Evolutionary conservation across 768 basidiomycete genomes (phyloP).

Genomic region (Wakefieldia striispora): DNA sequence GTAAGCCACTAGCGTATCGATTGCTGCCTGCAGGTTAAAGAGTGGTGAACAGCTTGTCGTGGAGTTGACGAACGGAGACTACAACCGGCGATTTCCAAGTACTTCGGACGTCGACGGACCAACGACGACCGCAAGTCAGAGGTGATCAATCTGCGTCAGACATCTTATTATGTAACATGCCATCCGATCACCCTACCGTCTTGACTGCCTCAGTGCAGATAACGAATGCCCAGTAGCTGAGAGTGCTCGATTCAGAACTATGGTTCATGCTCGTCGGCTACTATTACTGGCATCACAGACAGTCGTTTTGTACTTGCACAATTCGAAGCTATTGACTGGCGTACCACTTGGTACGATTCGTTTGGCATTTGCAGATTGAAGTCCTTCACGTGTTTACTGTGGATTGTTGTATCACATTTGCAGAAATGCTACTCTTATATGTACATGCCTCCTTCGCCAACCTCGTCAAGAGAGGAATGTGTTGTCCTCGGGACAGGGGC

Average conservation of each 20-base stretch:
- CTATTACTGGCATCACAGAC: no score
- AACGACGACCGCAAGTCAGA: conserved; percentile 61
- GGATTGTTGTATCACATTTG: neutral
- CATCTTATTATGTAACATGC: no score
- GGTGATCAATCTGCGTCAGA: conserved; percentile 26
- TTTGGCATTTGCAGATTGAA: no score
- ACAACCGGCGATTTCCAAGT: conserved; percentile 14
- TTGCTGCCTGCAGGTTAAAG: conserved; percentile 49
- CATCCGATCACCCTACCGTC: no score
- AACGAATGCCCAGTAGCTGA: no score
- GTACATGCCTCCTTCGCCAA: conserved; percentile 54
- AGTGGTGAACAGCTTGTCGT: conserved; percentile 67
- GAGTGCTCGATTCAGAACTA: no score
- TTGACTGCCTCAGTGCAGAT: no score
- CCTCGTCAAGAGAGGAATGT: conserved; percentile 20
- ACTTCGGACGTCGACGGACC: no score
- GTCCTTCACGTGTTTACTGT: neutral
- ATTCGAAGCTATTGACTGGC: no score
- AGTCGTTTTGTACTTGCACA: no score
- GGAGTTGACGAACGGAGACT: conserved; percentile 37
- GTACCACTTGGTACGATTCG: no score
- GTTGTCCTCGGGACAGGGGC: conserved; percentile 1
- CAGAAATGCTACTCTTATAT: conserved; percentile 30
- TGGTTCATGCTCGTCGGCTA: no score
- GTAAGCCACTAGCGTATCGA: conserved; percentile 40